Evolutionary conservation across 78 protist genomes (phyloP), one percentile per base, ranked within the genome.

Genomic region (Dictyostelium firmibasis): DNA sequence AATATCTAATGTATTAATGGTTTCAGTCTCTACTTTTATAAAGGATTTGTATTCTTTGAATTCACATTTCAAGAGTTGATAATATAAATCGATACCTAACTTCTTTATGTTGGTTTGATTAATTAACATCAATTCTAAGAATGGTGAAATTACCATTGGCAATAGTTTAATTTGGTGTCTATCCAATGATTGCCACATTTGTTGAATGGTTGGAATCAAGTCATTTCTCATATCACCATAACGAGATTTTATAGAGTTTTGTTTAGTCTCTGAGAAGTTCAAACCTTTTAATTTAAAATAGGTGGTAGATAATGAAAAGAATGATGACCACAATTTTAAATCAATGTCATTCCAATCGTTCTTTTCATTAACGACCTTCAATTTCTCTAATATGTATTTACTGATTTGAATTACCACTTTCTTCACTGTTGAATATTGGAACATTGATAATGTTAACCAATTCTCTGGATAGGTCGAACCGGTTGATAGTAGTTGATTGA

Each of bases 221-320:
- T 91, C 95, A 41, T 77, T 85, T 78, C 95, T 74, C 95, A 91
- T 91, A 81, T 91, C 95, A 77, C 95, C 95, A 84, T 91, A 84
- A 57, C 95, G 72, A 33, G 91, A 76, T 62, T 78, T 74, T 10
- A 91, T 91, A 0, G 84, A 81, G 4, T 82, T 79, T 77, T 84
- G 91, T 25, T 91, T 91, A 0, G 87, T 84, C 33, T 91, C 95
- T 11, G 57, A 36, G 36, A 91, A 91, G 25, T 84, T 60, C 10
- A 91, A 62, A 35, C 91, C 95, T 33, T 84, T 84, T 6, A 84
- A 31, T 44, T 85, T 91, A 53, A 91, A 74, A 70, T 62, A 91
- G 4, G 95, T 85, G 20, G 67, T 84, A 9, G 95, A 74, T 5
- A 91, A 23, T 13, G 91, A 67, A 20, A 91, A 91, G 83, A 81